phyloP scores from a whole-genome alignment of 1,139 yeast species.

The Geotrichum bryndzae region DNA sequence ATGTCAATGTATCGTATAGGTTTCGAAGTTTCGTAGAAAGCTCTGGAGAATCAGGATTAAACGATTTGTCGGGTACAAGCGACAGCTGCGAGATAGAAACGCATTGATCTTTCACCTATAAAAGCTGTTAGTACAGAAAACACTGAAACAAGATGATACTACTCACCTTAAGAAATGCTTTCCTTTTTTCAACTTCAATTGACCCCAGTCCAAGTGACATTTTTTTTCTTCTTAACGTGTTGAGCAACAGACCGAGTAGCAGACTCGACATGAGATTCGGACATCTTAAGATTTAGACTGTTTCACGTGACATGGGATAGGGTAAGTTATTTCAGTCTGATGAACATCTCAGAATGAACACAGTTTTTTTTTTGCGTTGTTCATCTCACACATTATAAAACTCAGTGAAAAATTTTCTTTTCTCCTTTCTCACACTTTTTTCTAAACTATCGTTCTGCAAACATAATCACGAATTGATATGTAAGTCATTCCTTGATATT shows the following conservation, averaged over 20 bases:
- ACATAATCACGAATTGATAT: not conserved
- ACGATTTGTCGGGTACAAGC: conserved; percentile 36
- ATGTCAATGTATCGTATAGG: conserved; percentile 17
- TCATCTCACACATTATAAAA: not conserved
- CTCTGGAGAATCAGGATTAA: conserved; percentile 31
- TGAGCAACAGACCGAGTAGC: not conserved
- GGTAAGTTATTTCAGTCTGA: not conserved
- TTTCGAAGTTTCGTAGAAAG: conserved; percentile 33
- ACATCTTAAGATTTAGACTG: not conserved
- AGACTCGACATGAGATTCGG: not conserved
- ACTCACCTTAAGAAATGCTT: not conserved
- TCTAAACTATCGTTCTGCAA: not conserved
- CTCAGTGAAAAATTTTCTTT: not conserved
- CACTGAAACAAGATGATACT: not conserved
- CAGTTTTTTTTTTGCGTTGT: not conserved
- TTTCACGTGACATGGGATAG: not conserved
- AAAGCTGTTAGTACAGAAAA: not conserved
- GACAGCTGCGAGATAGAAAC: conserved; percentile 41
- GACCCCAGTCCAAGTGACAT: not conserved
- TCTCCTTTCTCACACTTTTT: not conserved
- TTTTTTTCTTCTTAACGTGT: not conserved
- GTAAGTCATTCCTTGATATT: conserved; percentile 14
- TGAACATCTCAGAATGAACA: not conserved
- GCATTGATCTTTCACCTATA: conserved; percentile 30
- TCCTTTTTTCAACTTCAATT: not conserved